Conservation (phyloP, 2,329 filamentous ascomycete genomes). For the Aurifilum marmelostoma region DNA sequence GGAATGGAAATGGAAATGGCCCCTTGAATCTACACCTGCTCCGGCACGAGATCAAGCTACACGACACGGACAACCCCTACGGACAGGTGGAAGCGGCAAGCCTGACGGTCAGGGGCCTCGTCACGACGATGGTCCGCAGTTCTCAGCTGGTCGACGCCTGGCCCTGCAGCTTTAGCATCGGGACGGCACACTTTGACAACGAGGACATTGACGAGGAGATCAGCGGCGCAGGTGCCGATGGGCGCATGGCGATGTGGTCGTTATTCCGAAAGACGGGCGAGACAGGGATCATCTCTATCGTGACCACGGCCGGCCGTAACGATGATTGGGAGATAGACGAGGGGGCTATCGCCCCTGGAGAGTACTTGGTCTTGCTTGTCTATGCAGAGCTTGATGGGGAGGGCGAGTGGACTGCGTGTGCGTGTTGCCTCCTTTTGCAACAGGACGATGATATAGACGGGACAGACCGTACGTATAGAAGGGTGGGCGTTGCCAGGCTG, state of each 20-base stretch:
- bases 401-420: neutral
- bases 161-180: neutral
- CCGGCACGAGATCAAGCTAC: neutral
- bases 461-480: neutral
- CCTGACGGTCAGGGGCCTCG: neutral
- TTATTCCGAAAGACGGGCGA: neutral
- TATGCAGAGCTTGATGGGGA: neutral
- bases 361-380: neutral
- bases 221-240: neutral
- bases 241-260: neutral
- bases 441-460: neutral
- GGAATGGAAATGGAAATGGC: neutral
- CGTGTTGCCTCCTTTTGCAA: neutral
- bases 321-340: conserved; percentile 2
- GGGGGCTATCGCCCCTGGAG: neutral
- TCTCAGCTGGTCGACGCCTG: neutral
- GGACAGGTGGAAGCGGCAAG: neutral
- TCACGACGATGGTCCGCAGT: neutral
- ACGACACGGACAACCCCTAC: neutral
- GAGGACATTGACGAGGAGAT: neutral
- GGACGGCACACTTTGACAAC: neutral
- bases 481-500: neutral
- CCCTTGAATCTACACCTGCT: neutral
- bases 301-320: neutral
- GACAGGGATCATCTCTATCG: neutral